phyloP scores from a whole-genome alignment of 2,329 filamentous ascomycete species.

The Alternaria angustiovoidea region DNA sequence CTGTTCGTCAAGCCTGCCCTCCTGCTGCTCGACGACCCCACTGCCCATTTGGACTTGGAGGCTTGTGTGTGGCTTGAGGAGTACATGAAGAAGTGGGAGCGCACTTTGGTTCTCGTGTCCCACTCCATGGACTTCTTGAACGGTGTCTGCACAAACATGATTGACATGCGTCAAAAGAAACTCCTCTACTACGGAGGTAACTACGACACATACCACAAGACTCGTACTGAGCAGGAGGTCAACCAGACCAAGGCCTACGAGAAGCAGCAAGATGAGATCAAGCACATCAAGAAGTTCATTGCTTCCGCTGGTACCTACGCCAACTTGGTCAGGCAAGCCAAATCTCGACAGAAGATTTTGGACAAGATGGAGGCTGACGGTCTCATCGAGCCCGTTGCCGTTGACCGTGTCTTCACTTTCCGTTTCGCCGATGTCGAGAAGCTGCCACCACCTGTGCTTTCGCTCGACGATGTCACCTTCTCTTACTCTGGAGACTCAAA shows the following conservation, averaged over 20 bases:
- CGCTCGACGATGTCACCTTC: conserved; percentile 97
- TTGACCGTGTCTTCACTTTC: conserved; percentile 94
- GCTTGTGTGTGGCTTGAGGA: conserved; percentile 99
- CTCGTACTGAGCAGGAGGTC: conserved; percentile 88
- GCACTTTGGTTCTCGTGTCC: conserved; percentile 93
- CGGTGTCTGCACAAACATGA: conserved; percentile 97
- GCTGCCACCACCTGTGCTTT: conserved; percentile 95
- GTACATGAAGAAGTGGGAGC: conserved; percentile 99
- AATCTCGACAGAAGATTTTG: conserved; percentile 98
- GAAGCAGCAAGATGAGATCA: conserved; percentile 99
- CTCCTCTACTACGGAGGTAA: conserved; percentile 99
- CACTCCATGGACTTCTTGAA: conserved; percentile 99
- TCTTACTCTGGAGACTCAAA: conserved; percentile 90
- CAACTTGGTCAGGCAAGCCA: conserved; percentile 98
- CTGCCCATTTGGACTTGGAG: conserved; percentile 98
- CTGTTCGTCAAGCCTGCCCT: conserved; percentile 98
- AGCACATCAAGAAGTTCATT: conserved; percentile 99
- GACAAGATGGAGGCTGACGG: conserved; percentile 99
- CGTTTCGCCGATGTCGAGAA: conserved; percentile 99
- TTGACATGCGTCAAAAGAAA: conserved; percentile 91
- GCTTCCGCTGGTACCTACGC: conserved; percentile 99
- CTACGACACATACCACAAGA: conserved; percentile 98
- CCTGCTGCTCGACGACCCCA: conserved; percentile 95
- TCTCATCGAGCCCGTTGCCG: conserved; percentile 88
- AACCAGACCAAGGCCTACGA: conserved; percentile 99